These are phyloP conservation scores for Aciculosporium take DNA, from an alignment of 2,329 filamentous ascomycete species.

Conservation along the genomic window DNA sequence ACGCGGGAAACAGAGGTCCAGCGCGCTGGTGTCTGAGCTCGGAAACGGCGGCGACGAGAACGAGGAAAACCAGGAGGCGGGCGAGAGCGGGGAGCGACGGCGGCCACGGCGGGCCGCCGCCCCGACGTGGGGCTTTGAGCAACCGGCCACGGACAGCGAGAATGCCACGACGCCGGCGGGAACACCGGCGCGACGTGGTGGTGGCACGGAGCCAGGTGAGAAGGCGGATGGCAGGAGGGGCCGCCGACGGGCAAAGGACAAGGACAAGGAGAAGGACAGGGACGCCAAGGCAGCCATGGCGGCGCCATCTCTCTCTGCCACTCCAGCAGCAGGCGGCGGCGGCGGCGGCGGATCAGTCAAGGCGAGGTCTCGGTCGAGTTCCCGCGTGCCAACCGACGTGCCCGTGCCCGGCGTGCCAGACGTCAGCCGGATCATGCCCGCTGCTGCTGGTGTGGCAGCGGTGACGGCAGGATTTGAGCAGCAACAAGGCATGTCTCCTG, in stretches of 20 bases:
- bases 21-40: slow-evolving; percentile 51
- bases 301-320: slow-evolving; percentile 32
- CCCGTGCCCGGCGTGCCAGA: not conserved
- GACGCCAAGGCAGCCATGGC: slow-evolving; percentile 24
- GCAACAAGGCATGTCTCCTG: slow-evolving; percentile 21
- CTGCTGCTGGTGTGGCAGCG: not conserved
- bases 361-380: slow-evolving; percentile 40
- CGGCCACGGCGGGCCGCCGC: slow-evolving; percentile 52
- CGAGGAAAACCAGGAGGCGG: slow-evolving; percentile 40
- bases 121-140: slow-evolving; percentile 58
- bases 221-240: slow-evolving; percentile 28
- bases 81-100: slow-evolving; percentile 45
- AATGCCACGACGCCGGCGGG: slow-evolving; percentile 40
- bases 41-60: slow-evolving; percentile 42
- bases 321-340: no score
- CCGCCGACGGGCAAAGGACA: slow-evolving; percentile 26
- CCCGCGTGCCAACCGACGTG: slow-evolving; percentile 28
- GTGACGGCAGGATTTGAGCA: slow-evolving; percentile 27
- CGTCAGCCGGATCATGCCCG: not conserved
- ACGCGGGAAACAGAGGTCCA: slow-evolving; percentile 44
- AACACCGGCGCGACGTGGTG: slow-evolving; percentile 41
- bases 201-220: slow-evolving; percentile 26
- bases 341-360: slow-evolving; percentile 25
- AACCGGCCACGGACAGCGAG: slow-evolving; percentile 43
- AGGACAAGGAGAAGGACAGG: slow-evolving; percentile 21